Evolutionary conservation across 257 asterid genomes (phyloP), one percentile per base, ranked within the genome.

Genomic region (Scutellaria baicalensis): DNA sequence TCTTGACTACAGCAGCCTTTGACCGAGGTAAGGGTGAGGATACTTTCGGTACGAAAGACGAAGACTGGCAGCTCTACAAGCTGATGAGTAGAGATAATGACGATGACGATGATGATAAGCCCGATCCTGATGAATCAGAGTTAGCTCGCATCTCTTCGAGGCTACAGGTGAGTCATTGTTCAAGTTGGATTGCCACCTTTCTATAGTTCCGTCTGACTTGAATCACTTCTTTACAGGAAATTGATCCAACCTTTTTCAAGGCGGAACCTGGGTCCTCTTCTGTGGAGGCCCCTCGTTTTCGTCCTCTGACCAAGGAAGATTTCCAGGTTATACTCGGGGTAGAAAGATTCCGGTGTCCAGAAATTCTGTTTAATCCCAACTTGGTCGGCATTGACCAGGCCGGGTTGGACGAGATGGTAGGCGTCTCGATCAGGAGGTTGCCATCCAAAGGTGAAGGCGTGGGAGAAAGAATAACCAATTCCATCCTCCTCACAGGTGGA

Each of bases 21-120:
- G 99, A 94, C 80, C 84, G 97, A 16, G 99, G 99, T 51, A 94
- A 94, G 77, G 99, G 97, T 60, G 99, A 94, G 86, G 99, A 94
- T 70, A 91, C 99, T 68, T 93, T 94, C 59, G 99, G 99, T 40
- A 76, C 84, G 27, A 91, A 59, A 77, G 99, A 94, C 68, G 99
- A 94, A 76, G 99, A 94, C 77, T 94, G 99, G 99, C 96, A 91
- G 78, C 97, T 94, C 42, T 94, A 94, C 91, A 94, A 94, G 86
- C 86, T 86, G 57, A 94, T 91, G 99, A 88, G 99, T 72, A 77
- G 76, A 79, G 99, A 86, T 79, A 91, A 91, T 60, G 97, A 93
- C 9, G 98, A 93, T 4, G 98, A 94, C 1, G 97, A 89, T 1
- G 97, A 88, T 6, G 99, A 91, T 54, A 66, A 80, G 72, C 93